A percentile compares a stretch with the other conserved stretches of the same genome.
phyloP scores from a whole-genome alignment of 805 yeast species.

The Candida pini region DNA sequence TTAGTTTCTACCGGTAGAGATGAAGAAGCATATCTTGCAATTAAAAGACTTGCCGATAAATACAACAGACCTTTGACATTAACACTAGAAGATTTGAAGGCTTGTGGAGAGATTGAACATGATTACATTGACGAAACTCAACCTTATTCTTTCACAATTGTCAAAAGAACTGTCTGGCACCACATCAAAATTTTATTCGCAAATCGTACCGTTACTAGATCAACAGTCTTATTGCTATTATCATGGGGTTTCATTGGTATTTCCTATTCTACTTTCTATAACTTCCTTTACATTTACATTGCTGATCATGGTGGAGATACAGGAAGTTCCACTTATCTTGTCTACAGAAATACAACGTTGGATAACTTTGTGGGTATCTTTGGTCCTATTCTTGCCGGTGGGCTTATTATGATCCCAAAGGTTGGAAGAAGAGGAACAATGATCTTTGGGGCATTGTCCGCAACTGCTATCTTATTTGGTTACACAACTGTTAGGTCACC shows the following conservation, averaged over 20 bases:
- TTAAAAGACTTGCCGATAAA: constrained; percentile 41
- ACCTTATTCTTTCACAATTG: constrained; percentile 22
- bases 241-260: constrained; percentile 57
- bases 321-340: constrained; percentile 32
- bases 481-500: constrained; percentile 57
- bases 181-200: constrained; percentile 45
- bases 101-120: constrained; percentile 36
- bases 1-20: constrained; percentile 48
- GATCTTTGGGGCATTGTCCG: constrained; percentile 43
- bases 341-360: constrained; percentile 44
- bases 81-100: constrained; percentile 41
- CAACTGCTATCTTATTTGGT: constrained; percentile 56
- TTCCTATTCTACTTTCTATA: constrained; percentile 52
- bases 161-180: constrained; percentile 24
- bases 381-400: constrained; percentile 52
- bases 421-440: constrained; percentile 57
- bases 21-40: constrained; percentile 38
- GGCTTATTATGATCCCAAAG: constrained; percentile 24
- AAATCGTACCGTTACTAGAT: constrained; percentile 36
- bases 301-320: constrained; percentile 45
- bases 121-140: constrained; percentile 16
- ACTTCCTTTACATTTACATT: constrained; percentile 48
- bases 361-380: constrained; percentile 41
- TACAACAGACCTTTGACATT: constrained; percentile 36
- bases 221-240: constrained; percentile 39